Evolutionary conservation across 768 basidiomycete species (phyloP).

Genomic region (Boletus fagicola): DNA sequence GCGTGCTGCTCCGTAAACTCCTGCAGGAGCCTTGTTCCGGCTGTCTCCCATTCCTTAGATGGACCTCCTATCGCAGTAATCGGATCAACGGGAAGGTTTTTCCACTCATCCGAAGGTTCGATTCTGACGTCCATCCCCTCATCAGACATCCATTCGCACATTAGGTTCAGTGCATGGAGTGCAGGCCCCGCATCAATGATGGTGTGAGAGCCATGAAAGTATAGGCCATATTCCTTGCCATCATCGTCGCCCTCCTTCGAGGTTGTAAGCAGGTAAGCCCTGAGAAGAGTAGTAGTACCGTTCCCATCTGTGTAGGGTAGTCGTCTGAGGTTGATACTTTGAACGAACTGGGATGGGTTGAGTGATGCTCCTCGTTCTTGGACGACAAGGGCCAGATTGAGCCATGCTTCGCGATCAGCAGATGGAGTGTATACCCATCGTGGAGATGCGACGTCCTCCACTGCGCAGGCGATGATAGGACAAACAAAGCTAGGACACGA

Average conservation of each 20-base stretch:
- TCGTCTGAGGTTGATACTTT: constrained; percentile 14
- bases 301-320: constrained; percentile 16
- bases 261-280: constrained; percentile 13
- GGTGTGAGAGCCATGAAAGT: constrained; percentile 23
- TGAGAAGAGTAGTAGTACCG: constrained; percentile 1
- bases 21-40: constrained; percentile 14
- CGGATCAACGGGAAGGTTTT: constrained; percentile 27
- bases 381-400: constrained; percentile 18
- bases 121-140: constrained; percentile 12
- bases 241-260: background rate
- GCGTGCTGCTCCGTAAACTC: constrained; percentile 7
- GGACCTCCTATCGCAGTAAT: constrained; percentile 25
- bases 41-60: constrained; percentile 16
- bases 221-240: constrained; percentile 18
- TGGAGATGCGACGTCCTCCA: constrained; percentile 13
- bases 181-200: constrained; percentile 26
- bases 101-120: constrained; percentile 22
- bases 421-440: constrained; percentile 25
- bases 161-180: constrained; percentile 21
- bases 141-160: constrained; percentile 24
- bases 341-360: constrained; percentile 17
- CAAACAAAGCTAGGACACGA: constrained; percentile 13
- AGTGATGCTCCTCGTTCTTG: constrained; percentile 17
- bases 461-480: constrained; percentile 18
- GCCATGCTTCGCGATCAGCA: constrained; percentile 23